Conservation (phyloP, 306 rosid genomes). For the Betula pendula region DNA sequence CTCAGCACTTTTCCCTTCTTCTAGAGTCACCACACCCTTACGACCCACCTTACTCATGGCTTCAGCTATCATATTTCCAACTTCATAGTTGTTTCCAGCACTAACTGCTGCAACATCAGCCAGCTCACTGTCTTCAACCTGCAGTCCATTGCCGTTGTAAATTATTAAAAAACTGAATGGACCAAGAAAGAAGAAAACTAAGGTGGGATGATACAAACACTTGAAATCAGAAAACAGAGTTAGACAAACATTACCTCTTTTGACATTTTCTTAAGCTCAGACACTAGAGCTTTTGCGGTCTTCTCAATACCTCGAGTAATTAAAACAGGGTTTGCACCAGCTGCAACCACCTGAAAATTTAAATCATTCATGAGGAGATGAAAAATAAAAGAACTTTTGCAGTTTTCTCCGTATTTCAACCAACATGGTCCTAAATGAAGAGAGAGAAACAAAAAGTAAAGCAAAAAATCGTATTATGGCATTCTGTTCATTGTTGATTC, state of each 20-base stretch:
- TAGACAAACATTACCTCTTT: conserved; percentile 62
- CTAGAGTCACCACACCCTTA: conserved; percentile 98
- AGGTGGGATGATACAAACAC: not conserved
- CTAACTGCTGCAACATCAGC: conserved; percentile 99
- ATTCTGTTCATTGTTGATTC: no score
- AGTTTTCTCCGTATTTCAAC: no score
- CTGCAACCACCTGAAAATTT: conserved; percentile 79
- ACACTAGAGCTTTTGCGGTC: conserved; percentile 75
- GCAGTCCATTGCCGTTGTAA: conserved; percentile 29
- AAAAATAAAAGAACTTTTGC: not conserved
- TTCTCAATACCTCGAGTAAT: conserved; percentile 98
- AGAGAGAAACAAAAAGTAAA: no score
- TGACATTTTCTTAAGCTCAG: conserved; percentile 78
- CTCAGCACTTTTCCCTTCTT: conserved; percentile 98
- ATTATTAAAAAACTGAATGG: not conserved
- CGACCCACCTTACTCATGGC: conserved; percentile 98
- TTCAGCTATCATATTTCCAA: conserved; percentile 96
- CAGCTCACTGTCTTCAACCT: conserved; percentile 98
- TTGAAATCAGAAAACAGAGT: not conserved
- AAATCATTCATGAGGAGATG: not conserved
- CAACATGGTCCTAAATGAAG: no score
- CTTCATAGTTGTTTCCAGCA: conserved; percentile 95
- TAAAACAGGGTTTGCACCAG: conserved; percentile 97
- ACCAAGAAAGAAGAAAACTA: not conserved
- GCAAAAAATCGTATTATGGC: no score